phyloP scores from a whole-genome alignment of 768 basidiomycete species.

The Mycena sanguinolenta region DNA sequence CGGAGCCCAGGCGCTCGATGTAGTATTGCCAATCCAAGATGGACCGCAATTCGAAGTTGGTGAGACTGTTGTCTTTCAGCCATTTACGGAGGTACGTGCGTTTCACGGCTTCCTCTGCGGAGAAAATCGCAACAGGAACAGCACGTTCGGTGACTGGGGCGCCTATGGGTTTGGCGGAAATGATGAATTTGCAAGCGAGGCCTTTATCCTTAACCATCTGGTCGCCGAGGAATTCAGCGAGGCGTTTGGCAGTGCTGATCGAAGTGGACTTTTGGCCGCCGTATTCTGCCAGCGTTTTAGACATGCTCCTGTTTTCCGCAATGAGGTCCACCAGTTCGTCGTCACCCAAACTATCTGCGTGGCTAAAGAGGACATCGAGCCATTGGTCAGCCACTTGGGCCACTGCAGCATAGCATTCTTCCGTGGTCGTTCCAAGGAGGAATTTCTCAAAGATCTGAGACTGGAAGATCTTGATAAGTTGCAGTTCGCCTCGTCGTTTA shows the following conservation, averaged over 20 bases:
- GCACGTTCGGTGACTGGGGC: conserved; percentile 98
- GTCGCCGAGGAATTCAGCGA: conserved; percentile 97
- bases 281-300: conserved; percentile 95
- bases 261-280: conserved; percentile 97
- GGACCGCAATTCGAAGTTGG: conserved; percentile 90
- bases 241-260: conserved; percentile 93
- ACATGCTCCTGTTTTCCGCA: conserved; percentile 98
- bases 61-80: conserved; percentile 92
- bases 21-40: conserved; percentile 99
- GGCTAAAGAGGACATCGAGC: conserved; percentile 94
- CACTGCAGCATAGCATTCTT: conserved; percentile 96
- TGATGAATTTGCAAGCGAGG: conserved; percentile 98
- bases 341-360: conserved; percentile 86
- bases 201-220: conserved; percentile 99
- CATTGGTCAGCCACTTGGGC: conserved; percentile 95
- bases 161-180: conserved; percentile 92
- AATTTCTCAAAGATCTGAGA: conserved; percentile 99
- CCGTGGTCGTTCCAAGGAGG: conserved; percentile 90
- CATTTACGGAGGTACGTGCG: conserved; percentile 93
- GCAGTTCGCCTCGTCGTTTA: conserved; percentile 96
- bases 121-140: conserved; percentile 97
- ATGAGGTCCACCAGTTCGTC: conserved; percentile 98
- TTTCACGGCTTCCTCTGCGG: conserved; percentile 93
- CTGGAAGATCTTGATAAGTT: conserved; percentile 99
- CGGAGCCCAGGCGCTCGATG: conserved; percentile 96